Conservation (phyloP, 2,329 filamentous ascomycete genomes). For the Orbilia ellipsospora region DNA sequence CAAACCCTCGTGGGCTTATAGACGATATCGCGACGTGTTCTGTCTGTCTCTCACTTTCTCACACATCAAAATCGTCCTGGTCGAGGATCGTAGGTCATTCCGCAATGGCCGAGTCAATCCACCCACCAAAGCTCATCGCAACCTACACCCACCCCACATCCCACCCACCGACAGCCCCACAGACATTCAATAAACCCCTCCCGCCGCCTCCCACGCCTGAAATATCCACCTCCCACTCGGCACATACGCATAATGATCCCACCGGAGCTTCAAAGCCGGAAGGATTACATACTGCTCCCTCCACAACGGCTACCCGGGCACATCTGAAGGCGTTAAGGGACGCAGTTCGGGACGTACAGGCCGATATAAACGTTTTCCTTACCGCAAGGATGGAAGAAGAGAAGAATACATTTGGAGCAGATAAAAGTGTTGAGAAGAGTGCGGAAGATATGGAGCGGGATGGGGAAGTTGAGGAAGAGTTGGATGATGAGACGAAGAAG, state of each 20-base stretch:
- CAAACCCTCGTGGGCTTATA: background rate
- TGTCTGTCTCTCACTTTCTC: background rate
- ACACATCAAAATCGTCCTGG: background rate
- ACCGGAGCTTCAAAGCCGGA: conserved; percentile 23
- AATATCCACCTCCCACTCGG: conserved; percentile 33
- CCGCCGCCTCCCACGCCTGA: conserved; percentile 46
- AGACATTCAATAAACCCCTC: conserved; percentile 24
- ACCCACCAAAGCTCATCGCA: conserved; percentile 38
- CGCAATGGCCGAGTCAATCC: conserved; percentile 28
- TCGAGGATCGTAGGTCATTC: background rate
- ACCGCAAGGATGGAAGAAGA: conserved; percentile 47
- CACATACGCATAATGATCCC: conserved; percentile 38
- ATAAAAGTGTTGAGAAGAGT: conserved; percentile 14
- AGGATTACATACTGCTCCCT: conserved; percentile 28
- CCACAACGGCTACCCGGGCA: conserved; percentile 19
- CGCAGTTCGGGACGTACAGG: conserved; percentile 30
- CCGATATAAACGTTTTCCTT: conserved; percentile 43
- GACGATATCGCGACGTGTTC: background rate
- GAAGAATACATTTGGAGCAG: conserved; percentile 11
- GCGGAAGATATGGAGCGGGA: conserved; percentile 52
- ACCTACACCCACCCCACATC: conserved; percentile 35
- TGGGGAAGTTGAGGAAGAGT: conserved; percentile 48
- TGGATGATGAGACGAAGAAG: conserved; percentile 52
- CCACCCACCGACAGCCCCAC: conserved; percentile 25
- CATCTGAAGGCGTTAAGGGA: conserved; percentile 30